Percentiles rank a stretch among this genome's conserved stretches.
These are phyloP conservation scores for Phragmites australis DNA, from an alignment of 176 grass and related monocot species.

Conservation along the genomic window DNA sequence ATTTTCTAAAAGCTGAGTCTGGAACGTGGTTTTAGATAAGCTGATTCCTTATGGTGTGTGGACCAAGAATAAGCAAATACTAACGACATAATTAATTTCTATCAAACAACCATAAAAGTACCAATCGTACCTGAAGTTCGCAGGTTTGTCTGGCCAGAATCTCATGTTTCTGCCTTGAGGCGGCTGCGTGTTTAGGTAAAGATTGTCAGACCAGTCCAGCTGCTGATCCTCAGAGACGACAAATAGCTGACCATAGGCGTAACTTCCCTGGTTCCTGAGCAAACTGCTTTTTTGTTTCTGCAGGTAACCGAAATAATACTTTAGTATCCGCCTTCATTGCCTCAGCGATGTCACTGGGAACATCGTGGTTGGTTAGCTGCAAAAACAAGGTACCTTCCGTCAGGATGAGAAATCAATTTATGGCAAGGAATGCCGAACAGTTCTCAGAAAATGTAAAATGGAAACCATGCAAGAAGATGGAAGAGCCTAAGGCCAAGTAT, in stretches of 20 bases:
- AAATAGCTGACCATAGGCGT: slow-evolving; percentile 54
- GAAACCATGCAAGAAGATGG: too few species aligned
- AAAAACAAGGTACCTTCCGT: neutral
- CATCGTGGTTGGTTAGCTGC: slow-evolving; percentile 16
- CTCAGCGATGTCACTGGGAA: slow-evolving; percentile 13
- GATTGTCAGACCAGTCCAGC: slow-evolving; percentile 49
- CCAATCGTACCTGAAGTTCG: slow-evolving; percentile 53
- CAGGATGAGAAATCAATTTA: neutral
- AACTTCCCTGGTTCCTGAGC: neutral
- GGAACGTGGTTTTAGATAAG: too few species aligned
- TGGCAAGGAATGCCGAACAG: too few species aligned
- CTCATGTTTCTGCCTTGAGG: neutral
- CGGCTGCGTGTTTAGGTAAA: slow-evolving; percentile 35
- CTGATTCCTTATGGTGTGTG: too few species aligned
- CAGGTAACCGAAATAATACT: slow-evolving; percentile 28
- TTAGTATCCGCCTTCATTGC: slow-evolving; percentile 13
- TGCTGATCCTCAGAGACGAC: slow-evolving; percentile 52
- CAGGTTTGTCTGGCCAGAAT: slow-evolving; percentile 47
- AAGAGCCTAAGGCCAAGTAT: too few species aligned
- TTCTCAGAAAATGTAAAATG: too few species aligned
- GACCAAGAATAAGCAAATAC: too few species aligned
- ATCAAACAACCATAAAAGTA: too few species aligned
- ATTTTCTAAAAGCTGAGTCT: too few species aligned
- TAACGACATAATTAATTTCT: too few species aligned
- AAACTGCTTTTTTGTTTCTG: slow-evolving; percentile 21